Evolutionary conservation across 371 early-diverging fungal species (phyloP), one percentile per base, ranked within the genome.

Genomic region (Lichtheimia corymbifera): DNA sequence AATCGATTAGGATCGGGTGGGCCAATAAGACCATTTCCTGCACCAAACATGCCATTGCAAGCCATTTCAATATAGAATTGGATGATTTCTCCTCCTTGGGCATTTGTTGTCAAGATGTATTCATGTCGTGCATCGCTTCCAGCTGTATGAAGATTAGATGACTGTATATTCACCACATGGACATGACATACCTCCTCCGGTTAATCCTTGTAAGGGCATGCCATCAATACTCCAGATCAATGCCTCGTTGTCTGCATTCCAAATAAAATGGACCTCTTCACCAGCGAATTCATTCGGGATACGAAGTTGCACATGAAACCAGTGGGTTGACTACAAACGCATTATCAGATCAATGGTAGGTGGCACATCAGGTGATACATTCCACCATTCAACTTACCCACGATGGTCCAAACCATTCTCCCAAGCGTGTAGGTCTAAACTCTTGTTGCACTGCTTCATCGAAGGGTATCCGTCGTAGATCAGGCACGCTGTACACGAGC

Each of bases 1-100:
- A 58, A 58, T 5, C 88, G 76, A 63, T 93, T 74, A 4, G 85
- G 83, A 17, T 90, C 79, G 0, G 95, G 63, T 25, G 63, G 93
- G 0, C 94, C 91, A 43, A 84, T 84, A 43, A 91, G 85, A 2
- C 58, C 73, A 27, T 80, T 78, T 13, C 91, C 93, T 42, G 85
- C 83, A 25, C 98, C 97, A 80, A 94, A 95, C 88, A 97, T 83
- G 25, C 92, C 92, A 73, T 98, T 98, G 71, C 95, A 94, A 4
- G 95, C 96, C 51, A 92, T 86, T 62, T 97, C 98, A 50, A 97
- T 74, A 66, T 88, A 95, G 52, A 96, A 85, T 14, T 84, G 76
- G 47, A 86, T 80, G 15, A 69, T 72, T 58, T 92, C 91, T 0
- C 87, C 90, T 17, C 82, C 83, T 14, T 66, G 71, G 4, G 91